Conservation (phyloP, 2,329 filamentous ascomycete genomes). For the Periglandula ipomoeae region DNA sequence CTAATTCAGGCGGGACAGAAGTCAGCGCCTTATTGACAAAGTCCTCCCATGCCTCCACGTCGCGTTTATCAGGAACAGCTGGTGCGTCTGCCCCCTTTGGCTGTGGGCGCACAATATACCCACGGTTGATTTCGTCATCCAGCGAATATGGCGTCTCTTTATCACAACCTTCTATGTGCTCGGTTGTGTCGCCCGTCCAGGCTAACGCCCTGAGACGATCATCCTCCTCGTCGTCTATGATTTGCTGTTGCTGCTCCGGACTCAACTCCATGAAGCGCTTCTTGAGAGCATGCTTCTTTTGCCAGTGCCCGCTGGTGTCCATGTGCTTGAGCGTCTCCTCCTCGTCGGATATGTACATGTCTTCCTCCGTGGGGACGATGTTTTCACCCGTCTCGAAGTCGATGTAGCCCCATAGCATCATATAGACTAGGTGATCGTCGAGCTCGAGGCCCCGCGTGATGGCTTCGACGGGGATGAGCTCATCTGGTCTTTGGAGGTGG, state of each 20-base stretch:
- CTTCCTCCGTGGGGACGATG: conserved; percentile 38
- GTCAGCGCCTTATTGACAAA: conserved; percentile 18
- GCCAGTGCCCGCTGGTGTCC: conserved; percentile 31
- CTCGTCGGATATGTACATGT: conserved; percentile 43
- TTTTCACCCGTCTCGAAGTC: conserved; percentile 43
- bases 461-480: conserved; percentile 49
- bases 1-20: conserved; percentile 14
- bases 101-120: conserved; percentile 18
- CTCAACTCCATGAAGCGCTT: conserved; percentile 31
- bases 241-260: conserved; percentile 25
- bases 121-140: conserved; percentile 25
- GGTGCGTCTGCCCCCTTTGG: conserved; percentile 5
- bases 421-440: conserved; percentile 42
- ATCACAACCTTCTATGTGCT: conserved; percentile 3
- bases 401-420: conserved; percentile 55
- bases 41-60: conserved; percentile 16
- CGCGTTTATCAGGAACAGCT: conserved; percentile 10
- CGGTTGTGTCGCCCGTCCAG: conserved; percentile 20
- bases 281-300: conserved; percentile 35
- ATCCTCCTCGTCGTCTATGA: conserved; percentile 27
- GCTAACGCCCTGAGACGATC: conserved; percentile 25
- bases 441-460: conserved; percentile 42
- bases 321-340: conserved; percentile 24
- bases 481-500: conserved; percentile 47
- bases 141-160: conserved; percentile 12